Conservation (phyloP, 1,139 yeast genomes). For the Candida smagusa region DNA sequence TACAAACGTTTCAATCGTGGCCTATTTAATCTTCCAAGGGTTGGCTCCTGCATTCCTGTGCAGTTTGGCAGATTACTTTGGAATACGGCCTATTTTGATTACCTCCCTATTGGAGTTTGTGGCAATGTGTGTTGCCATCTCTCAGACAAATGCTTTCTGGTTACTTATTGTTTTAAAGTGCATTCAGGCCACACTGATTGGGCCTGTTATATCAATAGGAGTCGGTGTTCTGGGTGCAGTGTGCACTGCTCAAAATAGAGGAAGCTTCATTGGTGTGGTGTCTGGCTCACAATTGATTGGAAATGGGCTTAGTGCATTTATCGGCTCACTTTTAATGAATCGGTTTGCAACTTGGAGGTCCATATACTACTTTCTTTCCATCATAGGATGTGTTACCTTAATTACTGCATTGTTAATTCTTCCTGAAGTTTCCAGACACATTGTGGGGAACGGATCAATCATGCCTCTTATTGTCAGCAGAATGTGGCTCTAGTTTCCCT, state of each 20-base stretch:
- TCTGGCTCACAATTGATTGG: conserved; percentile 37
- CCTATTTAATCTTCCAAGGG: conserved; percentile 39
- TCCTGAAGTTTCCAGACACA: conserved; percentile 34
- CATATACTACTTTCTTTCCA: conserved; percentile 35
- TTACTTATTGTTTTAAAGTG: conserved; percentile 33
- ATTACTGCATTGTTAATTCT: conserved; percentile 20
- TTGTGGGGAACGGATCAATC: conserved; percentile 40
- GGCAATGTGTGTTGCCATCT: conserved; percentile 61
- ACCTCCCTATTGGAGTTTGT: conserved; percentile 52
- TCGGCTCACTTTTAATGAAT: conserved; percentile 33
- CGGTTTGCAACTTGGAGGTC: conserved; percentile 34
- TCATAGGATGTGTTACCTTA: conserved; percentile 33
- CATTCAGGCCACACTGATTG: conserved; percentile 40
- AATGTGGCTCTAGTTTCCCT: conserved; percentile 23
- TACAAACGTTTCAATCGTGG: conserved; percentile 34
- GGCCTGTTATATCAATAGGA: conserved; percentile 37
- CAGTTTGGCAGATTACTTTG: too few relatives aligned
- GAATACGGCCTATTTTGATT: conserved; percentile 64
- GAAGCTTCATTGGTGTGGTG: conserved; percentile 38
- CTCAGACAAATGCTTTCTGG: conserved; percentile 46
- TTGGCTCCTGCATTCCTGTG: conserved; percentile 58
- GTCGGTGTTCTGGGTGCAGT: conserved; percentile 41
- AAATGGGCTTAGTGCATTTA: conserved; percentile 37
- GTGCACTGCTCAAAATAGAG: conserved; percentile 33
- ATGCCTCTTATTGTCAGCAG: conserved; percentile 21